A percentile compares a stretch with the other conserved stretches of the same genome.
Conservation (phyloP, 257 asterid genomes). For the Leonotis leonurus region DNA sequence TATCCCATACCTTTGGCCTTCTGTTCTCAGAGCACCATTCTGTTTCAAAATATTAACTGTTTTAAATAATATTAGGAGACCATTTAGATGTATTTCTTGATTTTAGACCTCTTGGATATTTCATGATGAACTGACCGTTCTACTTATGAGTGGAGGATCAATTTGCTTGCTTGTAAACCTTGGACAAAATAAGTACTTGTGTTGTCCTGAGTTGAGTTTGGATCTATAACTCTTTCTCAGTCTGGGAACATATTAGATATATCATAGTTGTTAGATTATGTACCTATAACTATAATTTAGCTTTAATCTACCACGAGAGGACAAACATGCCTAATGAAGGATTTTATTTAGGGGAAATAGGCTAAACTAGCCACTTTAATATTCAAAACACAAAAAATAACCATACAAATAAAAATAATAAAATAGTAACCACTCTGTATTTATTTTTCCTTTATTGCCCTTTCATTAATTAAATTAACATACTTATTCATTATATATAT, state of each 20-base stretch:
- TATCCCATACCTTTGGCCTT: no score
- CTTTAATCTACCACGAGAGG: background rate
- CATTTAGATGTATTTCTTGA: background rate
- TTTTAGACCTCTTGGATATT: background rate
- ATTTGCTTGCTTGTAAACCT: background rate
- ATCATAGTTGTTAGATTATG: background rate
- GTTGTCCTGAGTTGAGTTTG: background rate
- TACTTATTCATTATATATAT: no score
- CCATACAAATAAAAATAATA: no score
- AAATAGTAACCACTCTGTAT: no score
- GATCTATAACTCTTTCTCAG: background rate
- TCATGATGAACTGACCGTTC: background rate
- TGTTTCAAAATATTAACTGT: background rate
- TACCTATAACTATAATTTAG: background rate
- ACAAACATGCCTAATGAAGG: background rate
- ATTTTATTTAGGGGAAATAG: no score
- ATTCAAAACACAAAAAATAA: no score
- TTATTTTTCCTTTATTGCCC: no score
- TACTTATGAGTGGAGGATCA: no score
- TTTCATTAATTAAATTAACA: no score
- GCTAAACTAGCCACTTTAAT: no score
- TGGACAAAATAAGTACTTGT: background rate
- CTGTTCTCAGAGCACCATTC: background rate
- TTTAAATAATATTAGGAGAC: background rate
- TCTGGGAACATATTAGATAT: background rate